Evolutionary conservation across 2,329 filamentous ascomycete genomes (phyloP).

Genomic region (Saccharata proteae): DNA sequence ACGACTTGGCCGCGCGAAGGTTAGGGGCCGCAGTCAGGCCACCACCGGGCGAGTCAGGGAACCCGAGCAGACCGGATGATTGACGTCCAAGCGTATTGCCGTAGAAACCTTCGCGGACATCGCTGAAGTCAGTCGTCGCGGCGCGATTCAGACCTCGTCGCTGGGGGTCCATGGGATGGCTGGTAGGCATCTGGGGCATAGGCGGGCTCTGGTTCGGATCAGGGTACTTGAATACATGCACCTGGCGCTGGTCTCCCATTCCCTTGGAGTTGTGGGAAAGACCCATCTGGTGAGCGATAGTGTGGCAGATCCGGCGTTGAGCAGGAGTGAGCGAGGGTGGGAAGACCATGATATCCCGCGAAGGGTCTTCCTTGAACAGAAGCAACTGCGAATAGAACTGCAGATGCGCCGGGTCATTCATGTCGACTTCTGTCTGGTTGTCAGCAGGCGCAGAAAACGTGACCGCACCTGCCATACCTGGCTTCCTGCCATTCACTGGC

Average conservation of each 20-base stretch:
- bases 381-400: constrained; percentile 83
- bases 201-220: constrained; percentile 50
- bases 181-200: constrained; percentile 47
- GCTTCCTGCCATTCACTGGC: constrained; percentile 49
- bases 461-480: constrained; percentile 26
- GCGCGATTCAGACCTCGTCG: constrained; percentile 81
- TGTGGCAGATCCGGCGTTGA: constrained; percentile 84
- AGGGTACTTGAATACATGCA: constrained; percentile 70
- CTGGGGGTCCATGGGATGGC: constrained; percentile 61
- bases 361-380: constrained; percentile 71
- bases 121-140: constrained; percentile 94
- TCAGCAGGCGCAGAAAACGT: constrained; percentile 11
- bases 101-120: constrained; percentile 63
- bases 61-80: constrained; percentile 66
- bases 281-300: constrained; percentile 88
- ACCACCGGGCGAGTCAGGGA: constrained; percentile 58
- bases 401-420: constrained; percentile 82
- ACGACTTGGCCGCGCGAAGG: constrained; percentile 87
- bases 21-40: constrained; percentile 60
- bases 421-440: constrained; percentile 54
- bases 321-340: constrained; percentile 66
- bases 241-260: constrained; percentile 73
- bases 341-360: constrained; percentile 73
- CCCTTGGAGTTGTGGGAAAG: constrained; percentile 85
- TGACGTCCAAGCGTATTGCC: constrained; percentile 67